A percentile compares a stretch with the other conserved stretches of the same genome.
Conservation (phyloP, 2,329 filamentous ascomycete species). For the Colletotrichum musae region DNA sequence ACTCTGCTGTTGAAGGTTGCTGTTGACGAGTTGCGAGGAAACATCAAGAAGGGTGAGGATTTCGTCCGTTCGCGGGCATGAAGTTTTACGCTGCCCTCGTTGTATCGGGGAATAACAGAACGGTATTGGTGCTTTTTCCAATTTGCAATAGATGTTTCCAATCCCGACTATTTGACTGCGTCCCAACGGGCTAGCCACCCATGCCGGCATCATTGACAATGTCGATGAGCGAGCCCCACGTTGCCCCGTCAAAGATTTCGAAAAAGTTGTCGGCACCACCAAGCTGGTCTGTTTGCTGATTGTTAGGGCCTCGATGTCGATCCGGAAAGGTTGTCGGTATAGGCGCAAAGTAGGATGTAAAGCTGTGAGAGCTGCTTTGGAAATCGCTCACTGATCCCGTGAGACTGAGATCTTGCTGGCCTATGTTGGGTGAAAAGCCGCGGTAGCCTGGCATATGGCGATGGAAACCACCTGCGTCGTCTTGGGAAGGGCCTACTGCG, state of each 20-base stretch:
- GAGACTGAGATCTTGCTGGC: neutral
- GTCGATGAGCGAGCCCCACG: constrained; percentile 31
- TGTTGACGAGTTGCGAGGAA: constrained; percentile 1
- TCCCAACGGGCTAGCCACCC: too few species aligned
- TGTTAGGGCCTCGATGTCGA: neutral
- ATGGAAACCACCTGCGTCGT: neutral
- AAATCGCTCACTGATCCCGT: neutral
- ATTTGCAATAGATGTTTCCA: too few species aligned
- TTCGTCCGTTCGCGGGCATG: neutral
- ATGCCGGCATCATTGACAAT: constrained; percentile 23
- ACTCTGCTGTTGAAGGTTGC: neutral
- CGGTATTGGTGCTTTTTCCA: too few species aligned
- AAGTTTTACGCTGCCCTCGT: too few species aligned
- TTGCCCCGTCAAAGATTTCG: constrained; percentile 39
- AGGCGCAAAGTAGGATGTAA: neutral
- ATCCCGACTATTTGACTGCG: too few species aligned
- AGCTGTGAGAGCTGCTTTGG: neutral
- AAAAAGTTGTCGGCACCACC: constrained; percentile 6
- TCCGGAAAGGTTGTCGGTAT: constrained; percentile 36
- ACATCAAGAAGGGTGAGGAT: constrained; percentile 22
- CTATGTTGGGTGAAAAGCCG: neutral
- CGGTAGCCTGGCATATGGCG: neutral
- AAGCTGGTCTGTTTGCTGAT: neutral
- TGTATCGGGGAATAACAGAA: too few species aligned
- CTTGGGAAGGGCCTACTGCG: neutral